A percentile compares a stretch with the other conserved stretches of the same genome.
Evolutionary conservation across 2,329 filamentous ascomycete species (phyloP).

Genomic region (Claviceps sorghi): DNA sequence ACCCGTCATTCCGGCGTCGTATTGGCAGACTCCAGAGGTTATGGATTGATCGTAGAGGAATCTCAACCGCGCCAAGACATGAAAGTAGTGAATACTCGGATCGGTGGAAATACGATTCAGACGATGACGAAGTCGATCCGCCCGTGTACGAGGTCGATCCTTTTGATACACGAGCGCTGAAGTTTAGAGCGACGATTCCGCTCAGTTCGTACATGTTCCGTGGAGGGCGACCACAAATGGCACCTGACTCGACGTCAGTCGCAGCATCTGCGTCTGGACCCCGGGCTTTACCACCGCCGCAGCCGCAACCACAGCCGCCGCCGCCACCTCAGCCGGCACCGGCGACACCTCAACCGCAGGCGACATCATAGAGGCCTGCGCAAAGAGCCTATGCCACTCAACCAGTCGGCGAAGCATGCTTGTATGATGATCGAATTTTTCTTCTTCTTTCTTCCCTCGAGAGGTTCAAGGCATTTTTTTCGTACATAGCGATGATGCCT

Average conservation of each 20-base stretch:
- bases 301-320: background rate
- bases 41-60: slow-evolving; percentile 73
- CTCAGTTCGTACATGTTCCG: slow-evolving; percentile 29
- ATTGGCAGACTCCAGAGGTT: slow-evolving; percentile 72
- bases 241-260: slow-evolving; percentile 15
- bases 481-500: slow-evolving; percentile 3
- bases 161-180: slow-evolving; percentile 43
- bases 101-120: slow-evolving; percentile 75
- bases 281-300: background rate
- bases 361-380: slow-evolving; percentile 10
- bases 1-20: slow-evolving; percentile 65
- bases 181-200: slow-evolving; percentile 45
- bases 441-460: background rate
- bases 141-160: slow-evolving; percentile 64
- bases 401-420: slow-evolving; percentile 2
- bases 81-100: slow-evolving; percentile 37
- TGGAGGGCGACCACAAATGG: slow-evolving; percentile 21
- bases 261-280: slow-evolving; percentile 1
- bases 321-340: background rate
- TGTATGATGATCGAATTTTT: slow-evolving; percentile 10
- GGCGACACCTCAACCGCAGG: slow-evolving; percentile 11
- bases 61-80: slow-evolving; percentile 32
- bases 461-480: background rate
- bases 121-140: slow-evolving; percentile 71
- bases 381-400: background rate